Evolutionary conservation across 257 asterid genomes (phyloP), one percentile per base, ranked within the genome.

Genomic region (Eustoma russellianum): DNA sequence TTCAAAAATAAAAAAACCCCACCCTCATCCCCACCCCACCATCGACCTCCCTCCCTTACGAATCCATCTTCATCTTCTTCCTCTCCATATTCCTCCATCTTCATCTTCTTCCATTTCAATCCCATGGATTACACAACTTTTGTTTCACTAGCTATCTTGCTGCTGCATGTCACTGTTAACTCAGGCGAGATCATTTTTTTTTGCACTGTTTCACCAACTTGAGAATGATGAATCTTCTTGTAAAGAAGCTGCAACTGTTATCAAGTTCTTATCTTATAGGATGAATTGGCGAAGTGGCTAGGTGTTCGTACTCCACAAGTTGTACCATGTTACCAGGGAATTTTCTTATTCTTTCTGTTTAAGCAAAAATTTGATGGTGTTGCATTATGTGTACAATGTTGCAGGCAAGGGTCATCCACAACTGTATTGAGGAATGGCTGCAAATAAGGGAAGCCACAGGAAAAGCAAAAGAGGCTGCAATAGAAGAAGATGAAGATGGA

Each of bases 291-390:
- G 5, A 92, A 81, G 85, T 88, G 97, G 95, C 95, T 92, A 62
- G 97, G 98, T 70, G 93, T 92, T 85, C 87, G 72, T 74, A 88
- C 90, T 68, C 98, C 98, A 56, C 98, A 92, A 71, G 98, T 92
- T 59, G 84, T 80, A 63, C 76, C 82, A 74, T 68, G 70, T 67
- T 62, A 54, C 85, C 72, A 59, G 52, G 54, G 58, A 41, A 43
- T 17, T 56, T 61, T 60, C 57, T 71, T 71, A 41, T 61, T 61
- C 50, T 52, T 50, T 49, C 52, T 50, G 34, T 59, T 62, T 60
- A 54, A 61, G 53, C 53, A 44, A 44, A 53, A 59, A 50, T 34
- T 54, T 56, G 64, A 55, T 34, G 33, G 43, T 59, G 44, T 41
- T 13, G n/a, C 33, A 53, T 50, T 59, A 15, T 13, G 28, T 44